phyloP scores from a whole-genome alignment of 163 green algal species.

The Scenedesmus sp. region DNA sequence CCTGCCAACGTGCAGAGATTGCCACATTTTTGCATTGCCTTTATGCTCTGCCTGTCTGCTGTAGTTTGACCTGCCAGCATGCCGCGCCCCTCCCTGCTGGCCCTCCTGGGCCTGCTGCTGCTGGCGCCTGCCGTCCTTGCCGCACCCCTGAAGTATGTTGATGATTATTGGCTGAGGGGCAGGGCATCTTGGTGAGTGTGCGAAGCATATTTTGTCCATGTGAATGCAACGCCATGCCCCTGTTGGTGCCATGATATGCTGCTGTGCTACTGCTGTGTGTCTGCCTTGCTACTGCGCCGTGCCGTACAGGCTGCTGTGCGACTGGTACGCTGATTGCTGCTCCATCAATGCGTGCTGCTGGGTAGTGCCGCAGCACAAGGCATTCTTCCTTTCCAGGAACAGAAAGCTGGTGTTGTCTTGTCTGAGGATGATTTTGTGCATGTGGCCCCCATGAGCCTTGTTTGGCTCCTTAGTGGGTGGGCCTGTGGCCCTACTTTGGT shows the following conservation, averaged over 20 bases:
- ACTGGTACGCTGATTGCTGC: too few species aligned
- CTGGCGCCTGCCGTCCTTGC: background rate
- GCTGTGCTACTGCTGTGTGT: background rate
- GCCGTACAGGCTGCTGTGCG: too few species aligned
- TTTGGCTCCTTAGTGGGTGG: too few species aligned
- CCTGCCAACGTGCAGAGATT: background rate
- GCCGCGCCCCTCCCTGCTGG: background rate
- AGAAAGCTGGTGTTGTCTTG: too few species aligned
- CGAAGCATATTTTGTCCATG: background rate
- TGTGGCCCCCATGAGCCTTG: too few species aligned
- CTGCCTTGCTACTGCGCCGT: too few species aligned
- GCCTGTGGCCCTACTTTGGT: too few species aligned
- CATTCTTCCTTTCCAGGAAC: too few species aligned
- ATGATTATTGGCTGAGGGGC: conserved; percentile 40
- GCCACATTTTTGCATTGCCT: background rate
- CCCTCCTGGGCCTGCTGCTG: conserved; percentile 18
- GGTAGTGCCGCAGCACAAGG: too few species aligned
- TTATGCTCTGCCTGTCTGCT: background rate
- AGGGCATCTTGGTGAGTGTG: conserved; percentile 38
- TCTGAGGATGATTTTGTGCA: too few species aligned
- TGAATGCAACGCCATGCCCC: background rate
- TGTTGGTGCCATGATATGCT: background rate
- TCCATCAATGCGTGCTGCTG: too few species aligned
- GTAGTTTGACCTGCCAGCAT: background rate
- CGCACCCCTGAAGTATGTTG: conserved; percentile 16